A percentile compares a stretch with the other conserved stretches of the same genome.
Conservation (phyloP, 1,284 basidiomycete species). For the Apiotrichum akiyoshidainum region DNA sequence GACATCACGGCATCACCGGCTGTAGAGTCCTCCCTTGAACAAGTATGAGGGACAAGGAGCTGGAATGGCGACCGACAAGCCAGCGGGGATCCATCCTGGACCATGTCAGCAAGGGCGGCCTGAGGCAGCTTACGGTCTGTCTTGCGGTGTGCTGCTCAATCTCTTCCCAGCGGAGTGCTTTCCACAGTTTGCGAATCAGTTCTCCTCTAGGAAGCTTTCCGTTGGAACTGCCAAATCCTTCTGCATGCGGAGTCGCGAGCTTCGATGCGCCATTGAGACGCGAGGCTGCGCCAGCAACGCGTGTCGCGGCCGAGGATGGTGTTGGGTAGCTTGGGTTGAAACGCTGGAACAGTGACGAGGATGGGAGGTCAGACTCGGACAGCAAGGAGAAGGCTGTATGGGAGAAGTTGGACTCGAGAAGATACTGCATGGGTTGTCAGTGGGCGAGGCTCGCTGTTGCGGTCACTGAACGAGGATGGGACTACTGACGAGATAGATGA, state of each 20-base stretch:
- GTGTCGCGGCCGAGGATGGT: constrained; percentile 5
- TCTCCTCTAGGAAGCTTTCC: constrained; percentile 39
- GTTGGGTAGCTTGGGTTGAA: constrained; percentile 39
- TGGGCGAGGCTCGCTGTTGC: background rate
- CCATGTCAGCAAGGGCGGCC: background rate
- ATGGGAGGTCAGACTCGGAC: constrained; percentile 38
- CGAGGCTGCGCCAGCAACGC: constrained; percentile 6
- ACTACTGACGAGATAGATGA: constrained; percentile 39
- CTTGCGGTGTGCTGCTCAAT: constrained; percentile 37
- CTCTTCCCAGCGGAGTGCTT: constrained; percentile 45
- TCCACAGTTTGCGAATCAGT: constrained; percentile 45
- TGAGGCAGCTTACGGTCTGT: background rate
- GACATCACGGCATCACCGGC: constrained; percentile 4
- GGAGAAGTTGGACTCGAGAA: constrained; percentile 46
- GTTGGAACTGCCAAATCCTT: constrained; percentile 12
- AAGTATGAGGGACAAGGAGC: constrained; percentile 39
- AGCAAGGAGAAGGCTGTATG: constrained; percentile 47
- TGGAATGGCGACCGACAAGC: constrained; percentile 42
- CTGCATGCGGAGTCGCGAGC: background rate
- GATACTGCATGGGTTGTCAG: constrained; percentile 27
- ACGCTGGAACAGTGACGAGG: constrained; percentile 41
- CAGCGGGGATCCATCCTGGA: constrained; percentile 1
- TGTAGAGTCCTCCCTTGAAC: constrained; percentile 18
- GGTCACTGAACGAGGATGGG: too few relatives aligned
- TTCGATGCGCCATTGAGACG: constrained; percentile 15